Conservation (phyloP, 2,329 filamentous ascomycete genomes). For the Arthrobotrys pseudoclavata region DNA sequence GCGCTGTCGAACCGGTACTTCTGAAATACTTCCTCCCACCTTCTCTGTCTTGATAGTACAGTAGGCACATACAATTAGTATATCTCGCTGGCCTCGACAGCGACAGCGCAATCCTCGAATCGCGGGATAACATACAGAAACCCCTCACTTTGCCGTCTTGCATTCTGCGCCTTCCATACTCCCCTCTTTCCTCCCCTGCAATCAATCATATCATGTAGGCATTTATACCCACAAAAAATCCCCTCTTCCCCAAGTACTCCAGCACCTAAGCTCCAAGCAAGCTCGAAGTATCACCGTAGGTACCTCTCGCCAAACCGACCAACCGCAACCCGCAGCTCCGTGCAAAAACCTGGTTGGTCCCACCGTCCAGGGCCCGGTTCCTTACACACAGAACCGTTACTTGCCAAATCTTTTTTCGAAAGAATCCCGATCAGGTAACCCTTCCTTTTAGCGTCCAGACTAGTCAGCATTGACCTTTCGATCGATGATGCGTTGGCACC, state of each 20-base stretch:
- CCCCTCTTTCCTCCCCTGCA: not conserved
- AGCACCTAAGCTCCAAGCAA: not conserved
- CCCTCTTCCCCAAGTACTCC: not conserved
- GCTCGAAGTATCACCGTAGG: not conserved
- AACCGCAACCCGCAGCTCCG: constrained; percentile 49
- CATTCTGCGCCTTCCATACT: not conserved
- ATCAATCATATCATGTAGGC: too few species aligned
- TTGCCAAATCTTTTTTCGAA: not conserved
- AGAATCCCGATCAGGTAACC: constrained; percentile 10
- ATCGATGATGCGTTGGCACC: constrained; percentile 55
- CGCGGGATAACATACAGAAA: constrained; percentile 12
- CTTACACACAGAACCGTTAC: not conserved
- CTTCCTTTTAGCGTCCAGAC: too few species aligned
- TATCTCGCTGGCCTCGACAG: not conserved
- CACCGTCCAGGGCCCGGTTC: constrained; percentile 24
- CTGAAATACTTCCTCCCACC: not conserved
- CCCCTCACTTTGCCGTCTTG: constrained; percentile 31
- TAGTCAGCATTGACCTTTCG: too few species aligned
- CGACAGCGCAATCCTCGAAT: too few species aligned
- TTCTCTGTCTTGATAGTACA: too few species aligned
- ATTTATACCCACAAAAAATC: not conserved
- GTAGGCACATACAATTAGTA: too few species aligned
- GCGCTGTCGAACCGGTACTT: not conserved
- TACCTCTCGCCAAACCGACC: constrained; percentile 17
- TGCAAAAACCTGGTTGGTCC: constrained; percentile 58